Evolutionary conservation across 1,284 basidiomycete species (phyloP), one percentile per base, ranked within the genome.

Genomic region (Inonotus hispidus): DNA sequence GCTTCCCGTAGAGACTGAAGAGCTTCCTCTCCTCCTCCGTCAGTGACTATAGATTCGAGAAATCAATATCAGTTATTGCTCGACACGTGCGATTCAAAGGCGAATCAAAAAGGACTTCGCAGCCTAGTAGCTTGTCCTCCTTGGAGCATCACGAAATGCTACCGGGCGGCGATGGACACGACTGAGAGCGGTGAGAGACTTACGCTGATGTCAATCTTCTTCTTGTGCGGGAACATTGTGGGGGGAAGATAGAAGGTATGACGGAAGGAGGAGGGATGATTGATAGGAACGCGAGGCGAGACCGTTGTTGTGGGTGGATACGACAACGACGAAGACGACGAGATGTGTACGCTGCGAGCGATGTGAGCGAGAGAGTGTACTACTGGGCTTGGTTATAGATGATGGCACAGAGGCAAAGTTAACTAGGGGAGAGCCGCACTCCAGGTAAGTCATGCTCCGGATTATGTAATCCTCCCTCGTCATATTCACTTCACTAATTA

Each of bases 1-100:
- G 79, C 76, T 95, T 96, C 65, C 95, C 95, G 76, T 98, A 98
- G 71, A 94, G 85, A 70, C 88, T 84, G 79, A 97, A 95, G 66
- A 97, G 85, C 78, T 94, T 91, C 76, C 95, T 87, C 79, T 98
- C 95, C 77, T 97, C 90, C 71, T 91, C 88, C 67, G 82, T 86
- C 77, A 98, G 76, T 72, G 87, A 87, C 92, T 96, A 70, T 41
- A 70, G 60, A 61, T 64, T 62, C 47, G 64, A 70, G 64, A 72
- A 66, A 64, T 71, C 66, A 64, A 64, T 65, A 63, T 60, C 25
- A 60, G 50, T 43, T 21, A 4, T 32, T 32, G 8, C 4, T 32
- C 8, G 27, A 38, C 3, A 38, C 3, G 19, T 1, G 53, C 14
- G 3, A 46, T 38, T 29, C 39, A n/a, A 29, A 32, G 32, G 32